Conservation (phyloP, 805 yeast species). For the Starmerella vitae region DNA sequence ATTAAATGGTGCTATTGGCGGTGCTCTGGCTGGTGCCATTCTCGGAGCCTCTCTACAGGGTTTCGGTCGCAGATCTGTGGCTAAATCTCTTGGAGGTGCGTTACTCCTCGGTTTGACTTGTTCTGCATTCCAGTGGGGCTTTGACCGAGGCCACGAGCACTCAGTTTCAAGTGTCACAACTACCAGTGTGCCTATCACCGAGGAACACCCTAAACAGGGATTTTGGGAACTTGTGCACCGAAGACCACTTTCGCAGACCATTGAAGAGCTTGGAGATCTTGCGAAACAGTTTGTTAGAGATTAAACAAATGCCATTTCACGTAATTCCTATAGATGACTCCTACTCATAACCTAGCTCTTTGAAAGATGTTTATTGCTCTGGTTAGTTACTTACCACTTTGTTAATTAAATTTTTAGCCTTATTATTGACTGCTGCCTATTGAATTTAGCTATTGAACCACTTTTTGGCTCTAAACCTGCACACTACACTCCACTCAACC, state of each 20-base stretch:
- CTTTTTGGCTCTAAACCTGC: too few species aligned
- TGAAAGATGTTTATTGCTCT: too few species aligned
- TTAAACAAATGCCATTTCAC: too few species aligned
- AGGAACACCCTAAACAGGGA: conserved; percentile 34
- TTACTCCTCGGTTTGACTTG: conserved; percentile 33
- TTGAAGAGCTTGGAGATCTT: conserved; percentile 51
- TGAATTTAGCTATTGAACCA: too few species aligned
- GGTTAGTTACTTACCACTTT: too few species aligned
- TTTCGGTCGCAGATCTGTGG: conserved; percentile 23
- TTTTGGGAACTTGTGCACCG: conserved; percentile 75
- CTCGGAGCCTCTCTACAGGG: conserved; percentile 28
- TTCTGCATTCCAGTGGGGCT: conserved; percentile 31
- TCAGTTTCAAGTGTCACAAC: conserved; percentile 21
- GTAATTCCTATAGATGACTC: too few species aligned
- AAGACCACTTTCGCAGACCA: conserved; percentile 69
- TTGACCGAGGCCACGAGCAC: conserved; percentile 23
- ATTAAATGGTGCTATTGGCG: conserved; percentile 41
- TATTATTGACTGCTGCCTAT: too few species aligned
- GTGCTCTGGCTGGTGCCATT: conserved; percentile 35
- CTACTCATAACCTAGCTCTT: too few species aligned
- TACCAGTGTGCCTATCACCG: conserved; percentile 29
- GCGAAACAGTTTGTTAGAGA: conserved; percentile 23
- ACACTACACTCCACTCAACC: too few species aligned
- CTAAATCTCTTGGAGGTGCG: conserved; percentile 37
- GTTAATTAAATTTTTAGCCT: too few species aligned